phyloP scores from a whole-genome alignment of 2,329 filamentous ascomycete genomes.

The Cordyceps tenuipes region DNA sequence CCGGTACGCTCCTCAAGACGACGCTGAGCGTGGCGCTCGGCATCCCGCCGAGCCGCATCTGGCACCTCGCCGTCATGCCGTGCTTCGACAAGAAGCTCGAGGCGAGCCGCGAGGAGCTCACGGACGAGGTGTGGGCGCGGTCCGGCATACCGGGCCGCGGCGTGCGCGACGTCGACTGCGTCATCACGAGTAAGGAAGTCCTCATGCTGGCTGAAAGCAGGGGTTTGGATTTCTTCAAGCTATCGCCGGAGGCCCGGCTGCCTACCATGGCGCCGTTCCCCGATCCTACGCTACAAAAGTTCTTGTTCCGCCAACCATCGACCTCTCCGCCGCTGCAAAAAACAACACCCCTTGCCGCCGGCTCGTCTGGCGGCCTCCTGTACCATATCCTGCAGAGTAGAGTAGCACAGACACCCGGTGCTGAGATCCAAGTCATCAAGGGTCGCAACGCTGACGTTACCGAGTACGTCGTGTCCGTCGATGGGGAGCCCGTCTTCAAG shows the following conservation, averaged over 20 bases:
- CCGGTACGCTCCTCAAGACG: conserved; percentile 85
- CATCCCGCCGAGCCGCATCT: conserved; percentile 72
- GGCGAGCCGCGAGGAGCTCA: conserved; percentile 87
- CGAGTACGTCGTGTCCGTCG: conserved; percentile 64
- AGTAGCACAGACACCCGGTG: conserved; percentile 61
- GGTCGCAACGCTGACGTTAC: conserved; percentile 88
- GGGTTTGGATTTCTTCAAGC: conserved; percentile 63
- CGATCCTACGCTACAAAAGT: conserved; percentile 58
- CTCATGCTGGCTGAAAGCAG: conserved; percentile 80
- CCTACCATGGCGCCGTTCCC: conserved; percentile 55
- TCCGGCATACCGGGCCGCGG: conserved; percentile 41
- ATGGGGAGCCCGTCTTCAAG: conserved; percentile 57
- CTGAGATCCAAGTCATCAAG: conserved; percentile 59
- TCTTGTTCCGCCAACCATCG: conserved; percentile 58
- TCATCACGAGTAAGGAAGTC: conserved; percentile 93
- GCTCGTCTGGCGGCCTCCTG: conserved; percentile 83
- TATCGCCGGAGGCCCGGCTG: conserved; percentile 52
- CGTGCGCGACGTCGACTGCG: conserved; percentile 88
- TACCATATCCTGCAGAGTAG: conserved; percentile 74
- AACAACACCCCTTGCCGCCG: conserved; percentile 46
- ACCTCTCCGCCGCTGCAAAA: conserved; percentile 25
- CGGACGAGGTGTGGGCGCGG: conserved; percentile 63
- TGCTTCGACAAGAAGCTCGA: conserved; percentile 99
- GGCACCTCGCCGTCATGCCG: conserved; percentile 94
- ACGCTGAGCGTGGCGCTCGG: conserved; percentile 64